Evolutionary conservation across 2,329 filamentous ascomycete genomes (phyloP).

Genomic region (Graphilbum sp.): DNA sequence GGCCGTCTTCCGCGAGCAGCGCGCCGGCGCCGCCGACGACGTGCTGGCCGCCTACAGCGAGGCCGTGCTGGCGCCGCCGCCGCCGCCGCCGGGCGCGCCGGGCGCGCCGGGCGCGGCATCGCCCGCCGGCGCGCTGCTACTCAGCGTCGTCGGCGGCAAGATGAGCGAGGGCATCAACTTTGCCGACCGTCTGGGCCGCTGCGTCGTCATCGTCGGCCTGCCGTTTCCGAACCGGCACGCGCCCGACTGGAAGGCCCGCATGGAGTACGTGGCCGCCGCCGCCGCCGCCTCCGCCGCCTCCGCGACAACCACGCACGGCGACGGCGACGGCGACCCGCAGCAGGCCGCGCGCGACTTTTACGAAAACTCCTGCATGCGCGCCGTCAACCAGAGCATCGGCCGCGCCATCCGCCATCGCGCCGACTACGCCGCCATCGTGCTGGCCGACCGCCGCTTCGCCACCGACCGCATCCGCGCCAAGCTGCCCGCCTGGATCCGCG

Average conservation of each 20-base stretch:
- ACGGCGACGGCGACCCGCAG: no score
- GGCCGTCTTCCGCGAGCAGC: constrained; percentile 41
- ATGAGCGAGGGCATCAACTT: constrained; percentile 98
- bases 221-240: constrained; percentile 85
- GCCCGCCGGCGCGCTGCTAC: constrained; percentile 43
- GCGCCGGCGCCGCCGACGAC: constrained; percentile 44
- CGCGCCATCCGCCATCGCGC: constrained; percentile 73
- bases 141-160: constrained; percentile 86
- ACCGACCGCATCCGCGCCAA: constrained; percentile 58
- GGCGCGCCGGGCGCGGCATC: constrained; percentile 14
- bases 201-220: constrained; percentile 78
- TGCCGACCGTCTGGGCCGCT: constrained; percentile 74
- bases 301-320: no score
- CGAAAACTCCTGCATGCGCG: constrained; percentile 90
- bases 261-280: constrained; percentile 59
- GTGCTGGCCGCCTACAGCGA: constrained; percentile 57
- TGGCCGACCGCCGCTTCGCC: constrained; percentile 71
- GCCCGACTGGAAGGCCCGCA: constrained; percentile 83
- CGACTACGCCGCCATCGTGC: constrained; percentile 81
- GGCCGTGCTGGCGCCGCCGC: constrained; percentile 42
- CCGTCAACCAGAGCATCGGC: constrained; percentile 93
- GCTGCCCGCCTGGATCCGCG: constrained; percentile 76
- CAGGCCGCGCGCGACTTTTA: constrained; percentile 63
- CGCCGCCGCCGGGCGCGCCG: no score
- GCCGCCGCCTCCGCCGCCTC: neutral